phyloP scores from a whole-genome alignment of 345 rosid species.

The Erysimum cheiranthoides region DNA sequence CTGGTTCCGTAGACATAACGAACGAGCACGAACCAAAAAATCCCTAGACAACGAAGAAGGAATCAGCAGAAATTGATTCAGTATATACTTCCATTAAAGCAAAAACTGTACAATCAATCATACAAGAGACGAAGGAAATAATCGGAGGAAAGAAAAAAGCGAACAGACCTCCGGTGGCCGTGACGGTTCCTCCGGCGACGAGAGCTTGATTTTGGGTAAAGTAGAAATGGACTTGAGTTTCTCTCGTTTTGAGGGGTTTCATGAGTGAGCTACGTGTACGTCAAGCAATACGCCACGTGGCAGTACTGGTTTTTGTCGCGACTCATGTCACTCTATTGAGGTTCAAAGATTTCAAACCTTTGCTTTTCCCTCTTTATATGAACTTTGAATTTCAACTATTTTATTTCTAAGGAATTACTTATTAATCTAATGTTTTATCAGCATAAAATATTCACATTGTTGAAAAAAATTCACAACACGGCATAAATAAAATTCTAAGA shows the following conservation, averaged over 20 bases:
- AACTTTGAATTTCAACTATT: neutral
- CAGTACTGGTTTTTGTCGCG: constrained; percentile 18
- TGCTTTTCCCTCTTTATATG: neutral
- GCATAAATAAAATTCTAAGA: too few species aligned
- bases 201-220: neutral
- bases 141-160: neutral
- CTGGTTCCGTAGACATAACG: constrained; percentile 49
- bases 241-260: neutral
- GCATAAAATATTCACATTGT: too few species aligned
- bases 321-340: neutral
- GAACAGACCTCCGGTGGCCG: constrained; percentile 26
- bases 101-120: neutral
- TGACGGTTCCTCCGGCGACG: constrained; percentile 34
- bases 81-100: constrained; percentile 4
- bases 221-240: neutral
- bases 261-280: constrained; percentile 23
- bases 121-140: neutral
- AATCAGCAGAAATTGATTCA: constrained; percentile 12
- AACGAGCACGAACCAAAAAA: constrained; percentile 33
- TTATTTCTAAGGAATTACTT: neutral
- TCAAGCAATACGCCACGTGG: constrained; percentile 10
- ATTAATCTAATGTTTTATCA: too few species aligned
- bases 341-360: constrained; percentile 6
- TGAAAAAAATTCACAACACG: too few species aligned
- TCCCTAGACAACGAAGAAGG: constrained; percentile 21